Percentiles rank a stretch among this genome's conserved stretches.
phyloP scores from a whole-genome alignment of 2,329 filamentous ascomycete species.

The Colletotrichum chlorophyti region DNA sequence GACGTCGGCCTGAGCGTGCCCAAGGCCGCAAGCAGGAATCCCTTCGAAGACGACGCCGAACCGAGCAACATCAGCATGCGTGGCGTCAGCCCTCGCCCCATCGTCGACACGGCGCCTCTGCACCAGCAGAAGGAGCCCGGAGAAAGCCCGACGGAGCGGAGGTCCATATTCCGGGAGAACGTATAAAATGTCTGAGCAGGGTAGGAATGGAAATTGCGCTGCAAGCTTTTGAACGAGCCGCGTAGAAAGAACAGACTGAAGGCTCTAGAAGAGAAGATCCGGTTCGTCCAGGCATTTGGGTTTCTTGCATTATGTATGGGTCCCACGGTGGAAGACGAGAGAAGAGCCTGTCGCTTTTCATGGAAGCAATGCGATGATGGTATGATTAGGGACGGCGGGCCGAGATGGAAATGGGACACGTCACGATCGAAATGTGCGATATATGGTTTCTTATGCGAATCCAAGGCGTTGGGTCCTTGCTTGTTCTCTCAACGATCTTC shows the following conservation, averaged over 20 bases:
- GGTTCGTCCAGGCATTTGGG: not conserved
- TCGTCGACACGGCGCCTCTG: conserved; percentile 49
- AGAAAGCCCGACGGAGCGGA: conserved; percentile 70
- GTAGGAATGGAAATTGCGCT: no score
- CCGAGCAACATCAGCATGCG: conserved; percentile 67
- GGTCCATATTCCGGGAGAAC: conserved; percentile 74
- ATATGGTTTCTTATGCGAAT: conserved; percentile 17
- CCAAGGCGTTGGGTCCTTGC: conserved; percentile 18
- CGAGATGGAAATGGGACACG: conserved; percentile 8
- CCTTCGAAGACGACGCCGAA: conserved; percentile 75
- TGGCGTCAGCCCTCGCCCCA: conserved; percentile 79
- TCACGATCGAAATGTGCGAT: conserved; percentile 17
- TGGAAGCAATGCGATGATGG: not conserved
- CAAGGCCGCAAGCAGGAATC: conserved; percentile 59
- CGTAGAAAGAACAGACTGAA: not conserved
- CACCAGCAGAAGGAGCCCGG: conserved; percentile 39
- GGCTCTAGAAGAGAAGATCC: not conserved
- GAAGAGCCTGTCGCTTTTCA: not conserved
- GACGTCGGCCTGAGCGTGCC: conserved; percentile 40
- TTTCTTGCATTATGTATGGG: no score
- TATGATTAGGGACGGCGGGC: conserved; percentile 26
- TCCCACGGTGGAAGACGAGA: no score
- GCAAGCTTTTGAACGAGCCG: no score
- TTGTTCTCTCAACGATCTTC: not conserved
- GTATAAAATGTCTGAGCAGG: conserved; percentile 62